Evolutionary conservation across 2,329 filamentous ascomycete genomes (phyloP), one percentile per base, ranked within the genome.

Genomic region (Biscogniauxia sp.): DNA sequence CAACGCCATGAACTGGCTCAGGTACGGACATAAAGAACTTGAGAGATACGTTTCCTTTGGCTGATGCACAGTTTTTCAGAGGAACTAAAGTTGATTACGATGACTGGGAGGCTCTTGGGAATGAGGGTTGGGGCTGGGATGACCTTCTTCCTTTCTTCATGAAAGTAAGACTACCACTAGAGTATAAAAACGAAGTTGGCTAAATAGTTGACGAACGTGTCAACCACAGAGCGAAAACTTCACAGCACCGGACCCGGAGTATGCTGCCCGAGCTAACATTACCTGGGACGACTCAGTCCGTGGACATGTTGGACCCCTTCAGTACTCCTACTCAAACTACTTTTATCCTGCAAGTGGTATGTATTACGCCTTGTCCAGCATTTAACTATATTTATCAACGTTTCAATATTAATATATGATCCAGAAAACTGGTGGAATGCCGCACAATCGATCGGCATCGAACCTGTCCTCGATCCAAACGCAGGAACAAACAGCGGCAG

Each of bases 131-230:
- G 73, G 68, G 70, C 51, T 77, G 74, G 70, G 65, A 77, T 7
- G 68, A 65, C 19, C 68, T 82, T 45, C 69, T 78, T 1, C 78
- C 76, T 0, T 82, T 80, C 62, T 76, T 81, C 64, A 75, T 73
- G 28, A 80, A 80, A 68, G 77, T 55, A 41, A 13, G 15, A 13
- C 37, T 41, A 4, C 13, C 13, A 11, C 9, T n/a, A n/a, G 15
- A 41, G 7, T 5, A 26, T 55, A 20, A 20, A n/a, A 2, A 5
- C 13, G 19, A 32, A 53, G 26, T 76, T 25, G 54, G 54, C 5
- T 28, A 11, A 25, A 41, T 32, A 25, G 20, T 51, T 20, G 53
- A 26, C 49, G 32, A 19, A 37, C 61, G 11, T 61, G 32, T n/a
- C 13, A 6, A 9, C 13, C 5, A 25, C 25, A 71, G 69, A 70